Evolutionary conservation across 139 green algal genomes (phyloP).

Genomic region (Coccomyxa sp.): DNA sequence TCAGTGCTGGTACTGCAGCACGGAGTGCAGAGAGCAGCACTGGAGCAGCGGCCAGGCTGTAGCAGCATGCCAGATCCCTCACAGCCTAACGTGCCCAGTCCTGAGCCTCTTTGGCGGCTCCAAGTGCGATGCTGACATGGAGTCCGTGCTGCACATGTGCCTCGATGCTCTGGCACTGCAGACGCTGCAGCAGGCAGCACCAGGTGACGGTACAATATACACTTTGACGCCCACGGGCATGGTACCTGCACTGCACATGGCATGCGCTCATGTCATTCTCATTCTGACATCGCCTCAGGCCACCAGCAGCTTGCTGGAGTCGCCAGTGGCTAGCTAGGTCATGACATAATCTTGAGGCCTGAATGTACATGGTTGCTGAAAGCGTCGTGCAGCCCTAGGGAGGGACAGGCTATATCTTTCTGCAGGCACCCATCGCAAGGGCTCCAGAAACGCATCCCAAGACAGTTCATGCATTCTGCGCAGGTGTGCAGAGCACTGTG

Average conservation of each 20-base stretch:
- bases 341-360: not conserved
- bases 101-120: conserved; percentile 11
- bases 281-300: not conserved
- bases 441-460: no score
- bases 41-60: no score
- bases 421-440: no score
- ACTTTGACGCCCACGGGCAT: no score
- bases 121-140: conserved; percentile 18
- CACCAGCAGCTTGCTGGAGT: not conserved
- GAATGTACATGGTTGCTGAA: not conserved
- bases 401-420: no score
- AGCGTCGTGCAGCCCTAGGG: no score
- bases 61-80: conserved; percentile 4
- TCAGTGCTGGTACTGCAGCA: conserved; percentile 15
- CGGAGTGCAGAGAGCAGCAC: not conserved
- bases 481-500: no score
- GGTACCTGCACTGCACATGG: not conserved
- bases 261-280: not conserved
- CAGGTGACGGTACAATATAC: not conserved
- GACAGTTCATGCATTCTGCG: not conserved
- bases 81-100: conserved; percentile 17
- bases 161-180: conserved; percentile 17
- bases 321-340: not conserved
- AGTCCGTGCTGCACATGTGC: conserved; percentile 18
- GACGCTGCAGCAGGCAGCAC: not conserved